Evolutionary conservation across 176 grass and related monocot species (phyloP).

Genomic region (Juncus effusus): DNA sequence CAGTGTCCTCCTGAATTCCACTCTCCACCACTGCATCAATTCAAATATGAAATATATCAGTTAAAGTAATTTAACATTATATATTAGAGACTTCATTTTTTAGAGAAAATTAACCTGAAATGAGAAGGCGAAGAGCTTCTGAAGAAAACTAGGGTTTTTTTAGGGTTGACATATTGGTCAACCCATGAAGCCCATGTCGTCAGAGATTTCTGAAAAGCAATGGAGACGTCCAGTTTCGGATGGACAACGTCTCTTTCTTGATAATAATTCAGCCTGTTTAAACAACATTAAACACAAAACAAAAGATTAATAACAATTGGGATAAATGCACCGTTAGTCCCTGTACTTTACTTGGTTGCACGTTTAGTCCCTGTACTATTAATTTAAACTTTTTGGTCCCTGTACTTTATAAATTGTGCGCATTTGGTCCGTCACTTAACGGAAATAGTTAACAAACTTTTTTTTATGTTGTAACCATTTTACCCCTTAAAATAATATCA

Average conservation of each 20-base stretch:
- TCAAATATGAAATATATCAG: neutral
- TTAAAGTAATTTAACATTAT: constrained; percentile 1
- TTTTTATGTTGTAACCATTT: too few species aligned
- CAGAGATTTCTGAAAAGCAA: constrained; percentile 62
- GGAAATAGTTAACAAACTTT: too few species aligned
- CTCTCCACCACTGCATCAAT: constrained; percentile 52
- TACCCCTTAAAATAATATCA: too few species aligned
- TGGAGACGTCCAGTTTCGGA: constrained; percentile 48
- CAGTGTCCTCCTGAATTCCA: constrained; percentile 96
- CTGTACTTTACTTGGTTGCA: too few species aligned
- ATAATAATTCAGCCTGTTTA: constrained; percentile 82
- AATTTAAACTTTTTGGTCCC: too few species aligned
- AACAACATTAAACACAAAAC: constrained; percentile 19
- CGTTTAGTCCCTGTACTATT: too few species aligned
- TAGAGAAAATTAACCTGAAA: constrained; percentile 59
- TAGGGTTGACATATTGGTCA: constrained; percentile 45
- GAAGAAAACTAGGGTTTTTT: constrained; percentile 73
- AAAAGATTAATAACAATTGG: too few species aligned
- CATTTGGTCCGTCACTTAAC: too few species aligned
- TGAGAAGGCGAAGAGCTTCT: constrained; percentile 77
- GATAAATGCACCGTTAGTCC: too few species aligned
- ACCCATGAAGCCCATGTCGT: constrained; percentile 83
- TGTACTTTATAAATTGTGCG: too few species aligned
- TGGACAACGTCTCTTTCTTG: constrained; percentile 68
- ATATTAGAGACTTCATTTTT: neutral